Percentiles rank a stretch among this genome's conserved stretches.
Evolutionary conservation across 1,284 basidiomycete genomes (phyloP).

Genomic region (Cutaneotrichosporon dermatis): DNA sequence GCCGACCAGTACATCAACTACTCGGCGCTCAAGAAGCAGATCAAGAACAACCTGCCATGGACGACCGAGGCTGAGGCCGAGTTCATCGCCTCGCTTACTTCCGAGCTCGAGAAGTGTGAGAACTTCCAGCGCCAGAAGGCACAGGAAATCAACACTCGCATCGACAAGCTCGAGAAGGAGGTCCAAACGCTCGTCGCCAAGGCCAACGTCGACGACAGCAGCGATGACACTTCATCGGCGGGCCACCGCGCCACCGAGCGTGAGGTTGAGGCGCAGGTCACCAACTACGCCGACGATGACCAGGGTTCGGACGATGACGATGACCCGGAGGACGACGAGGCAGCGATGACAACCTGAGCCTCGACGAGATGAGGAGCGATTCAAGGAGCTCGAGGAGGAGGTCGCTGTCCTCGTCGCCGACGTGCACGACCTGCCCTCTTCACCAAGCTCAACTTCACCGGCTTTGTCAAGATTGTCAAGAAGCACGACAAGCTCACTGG

Average conservation of each 20-base stretch:
- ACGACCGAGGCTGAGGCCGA: conserved; percentile 70
- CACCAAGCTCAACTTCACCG: conserved; percentile 93
- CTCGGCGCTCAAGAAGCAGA: conserved; percentile 77
- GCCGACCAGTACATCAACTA: conserved; percentile 85
- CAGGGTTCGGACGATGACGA: conserved; percentile 54
- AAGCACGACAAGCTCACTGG: conserved; percentile 67
- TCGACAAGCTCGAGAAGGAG: conserved; percentile 71
- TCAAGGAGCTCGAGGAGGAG: conserved; percentile 86
- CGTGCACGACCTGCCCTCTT: conserved; percentile 96
- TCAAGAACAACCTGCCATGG: conserved; percentile 66
- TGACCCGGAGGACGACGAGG: conserved; percentile 53
- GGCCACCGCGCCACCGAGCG: conserved; percentile 9
- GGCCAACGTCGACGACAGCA: conserved; percentile 36
- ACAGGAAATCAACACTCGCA: conserved; percentile 72
- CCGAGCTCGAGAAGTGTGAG: conserved; percentile 92
- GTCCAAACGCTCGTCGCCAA: conserved; percentile 66
- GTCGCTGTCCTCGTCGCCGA: conserved; percentile 95
- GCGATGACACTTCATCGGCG: conserved; percentile 46
- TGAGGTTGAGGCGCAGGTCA: conserved; percentile 32
- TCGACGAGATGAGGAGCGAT: conserved; percentile 82
- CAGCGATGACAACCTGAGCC: conserved; percentile 51
- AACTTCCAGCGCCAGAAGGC: conserved; percentile 92
- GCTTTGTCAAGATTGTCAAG: conserved; percentile 99
- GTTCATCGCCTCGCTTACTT: conserved; percentile 73
- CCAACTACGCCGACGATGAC: conserved; percentile 55